phyloP scores from a whole-genome alignment of 177 flowering plant species.

The Vitis hybrid region DNA sequence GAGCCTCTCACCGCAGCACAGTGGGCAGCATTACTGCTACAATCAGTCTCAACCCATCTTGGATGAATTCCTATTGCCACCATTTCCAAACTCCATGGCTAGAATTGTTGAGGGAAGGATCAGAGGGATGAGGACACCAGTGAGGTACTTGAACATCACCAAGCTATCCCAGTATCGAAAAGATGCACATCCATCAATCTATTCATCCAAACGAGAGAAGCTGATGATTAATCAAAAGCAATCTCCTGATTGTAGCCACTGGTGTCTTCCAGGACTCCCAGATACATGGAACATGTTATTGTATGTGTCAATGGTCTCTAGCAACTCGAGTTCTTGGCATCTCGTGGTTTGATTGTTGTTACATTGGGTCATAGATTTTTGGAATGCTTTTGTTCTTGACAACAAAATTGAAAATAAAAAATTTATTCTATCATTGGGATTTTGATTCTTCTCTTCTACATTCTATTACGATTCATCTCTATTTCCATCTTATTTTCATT shows the following conservation, averaged over 20 bases:
- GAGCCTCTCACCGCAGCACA: slow-evolving; percentile 69
- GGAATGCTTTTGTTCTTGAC: too few relatives aligned
- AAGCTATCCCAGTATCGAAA: slow-evolving; percentile 51
- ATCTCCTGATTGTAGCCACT: slow-evolving; percentile 65
- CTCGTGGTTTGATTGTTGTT: neutral
- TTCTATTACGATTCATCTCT: too few relatives aligned
- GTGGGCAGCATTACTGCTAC: slow-evolving; percentile 36
- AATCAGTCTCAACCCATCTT: slow-evolving; percentile 42
- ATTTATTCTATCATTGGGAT: too few relatives aligned
- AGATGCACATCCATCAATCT: slow-evolving; percentile 70
- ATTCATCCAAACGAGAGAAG: slow-evolving; percentile 18
- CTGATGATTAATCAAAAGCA: neutral
- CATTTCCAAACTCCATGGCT: slow-evolving; percentile 3
- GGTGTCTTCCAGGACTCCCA: slow-evolving; percentile 82
- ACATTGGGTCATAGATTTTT: too few relatives aligned
- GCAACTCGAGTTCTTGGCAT: slow-evolving; percentile 6
- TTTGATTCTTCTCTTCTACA: too few relatives aligned
- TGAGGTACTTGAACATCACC: slow-evolving; percentile 64
- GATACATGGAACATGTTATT: slow-evolving; percentile 73
- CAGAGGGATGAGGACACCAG: slow-evolving; percentile 37
- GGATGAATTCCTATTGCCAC: slow-evolving; percentile 28
- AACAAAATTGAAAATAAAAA: neutral
- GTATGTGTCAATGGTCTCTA: slow-evolving; percentile 34
- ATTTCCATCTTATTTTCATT: too few relatives aligned
- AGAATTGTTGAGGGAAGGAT: slow-evolving; percentile 28